Evolutionary conservation across 345 rosid species (phyloP).

Genomic region (Psidium guajava): DNA sequence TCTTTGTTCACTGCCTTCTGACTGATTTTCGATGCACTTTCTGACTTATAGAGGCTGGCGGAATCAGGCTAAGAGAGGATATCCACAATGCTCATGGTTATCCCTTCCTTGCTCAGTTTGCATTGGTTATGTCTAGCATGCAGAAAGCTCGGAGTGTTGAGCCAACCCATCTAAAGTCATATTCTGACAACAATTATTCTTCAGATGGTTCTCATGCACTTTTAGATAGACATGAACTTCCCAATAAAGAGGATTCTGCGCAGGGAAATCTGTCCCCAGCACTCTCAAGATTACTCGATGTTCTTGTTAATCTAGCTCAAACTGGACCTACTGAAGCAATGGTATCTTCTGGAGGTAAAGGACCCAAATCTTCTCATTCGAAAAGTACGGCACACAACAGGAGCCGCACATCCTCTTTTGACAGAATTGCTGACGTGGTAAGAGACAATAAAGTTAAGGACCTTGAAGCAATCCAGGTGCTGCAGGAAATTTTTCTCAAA

Average conservation of each 20-base stretch:
- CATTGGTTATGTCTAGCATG: slow-evolving; percentile 61
- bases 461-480: slow-evolving; percentile 98
- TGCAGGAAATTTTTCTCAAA: slow-evolving; percentile 94
- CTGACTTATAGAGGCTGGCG: slow-evolving; percentile 76
- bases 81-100: slow-evolving; percentile 98
- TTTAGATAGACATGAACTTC: slow-evolving; percentile 10
- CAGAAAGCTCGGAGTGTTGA: slow-evolving; percentile 33
- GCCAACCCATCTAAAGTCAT: slow-evolving; percentile 24
- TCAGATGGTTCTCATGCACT: neutral
- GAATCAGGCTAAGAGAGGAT: slow-evolving; percentile 92
- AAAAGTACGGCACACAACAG: slow-evolving; percentile 49
- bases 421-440: slow-evolving; percentile 50
- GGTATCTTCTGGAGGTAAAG: slow-evolving; percentile 30
- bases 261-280: slow-evolving; percentile 57
- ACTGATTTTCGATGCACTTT: slow-evolving; percentile 20
- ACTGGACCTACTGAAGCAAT: slow-evolving; percentile 64
- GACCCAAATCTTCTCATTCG: slow-evolving; percentile 36
- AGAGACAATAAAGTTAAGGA: slow-evolving; percentile 93
- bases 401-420: slow-evolving; percentile 55
- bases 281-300: slow-evolving; percentile 89
- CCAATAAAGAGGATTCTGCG: slow-evolving; percentile 36
- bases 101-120: slow-evolving; percentile 98
- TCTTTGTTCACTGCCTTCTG: neutral
- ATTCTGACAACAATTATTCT: slow-evolving; percentile 3
- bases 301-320: slow-evolving; percentile 81